Conservation (phyloP, 495 filamentous ascomycete species). For the Hypoxylon subgilvum region DNA sequence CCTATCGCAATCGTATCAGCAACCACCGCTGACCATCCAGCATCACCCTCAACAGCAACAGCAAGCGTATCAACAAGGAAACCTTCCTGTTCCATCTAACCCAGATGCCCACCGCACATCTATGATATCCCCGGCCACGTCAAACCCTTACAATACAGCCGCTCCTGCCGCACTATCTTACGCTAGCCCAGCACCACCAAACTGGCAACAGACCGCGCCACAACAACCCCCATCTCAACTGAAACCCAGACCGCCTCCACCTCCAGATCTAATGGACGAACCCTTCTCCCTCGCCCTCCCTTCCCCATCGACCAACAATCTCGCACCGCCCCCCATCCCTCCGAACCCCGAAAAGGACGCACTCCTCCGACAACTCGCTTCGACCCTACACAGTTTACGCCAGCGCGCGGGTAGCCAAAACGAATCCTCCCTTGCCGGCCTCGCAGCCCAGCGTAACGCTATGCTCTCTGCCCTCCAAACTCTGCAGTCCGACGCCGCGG, state of each 20-base stretch:
- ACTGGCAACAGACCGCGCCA: conserved; percentile 33
- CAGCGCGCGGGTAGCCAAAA: conserved; percentile 68
- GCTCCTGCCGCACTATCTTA: conserved; percentile 19
- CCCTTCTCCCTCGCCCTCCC: conserved; percentile 72
- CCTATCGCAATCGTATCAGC: conserved; percentile 28
- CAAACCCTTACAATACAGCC: conserved; percentile 28
- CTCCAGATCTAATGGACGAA: conserved; percentile 70
- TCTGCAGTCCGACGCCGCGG: conserved; percentile 72
- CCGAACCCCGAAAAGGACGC: conserved; percentile 97
- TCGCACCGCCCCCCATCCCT: conserved; percentile 79
- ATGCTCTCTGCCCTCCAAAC: conserved; percentile 69
- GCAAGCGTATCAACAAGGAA: conserved; percentile 35
- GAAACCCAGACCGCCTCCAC: conserved; percentile 58
- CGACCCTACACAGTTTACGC: conserved; percentile 68
- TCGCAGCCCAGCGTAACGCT: conserved; percentile 79
- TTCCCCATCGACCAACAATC: conserved; percentile 46
- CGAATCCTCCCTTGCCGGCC: conserved; percentile 70
- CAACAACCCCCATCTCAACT: conserved; percentile 39
- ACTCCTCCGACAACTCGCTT: conserved; percentile 77
- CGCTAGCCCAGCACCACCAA: conserved; percentile 24
- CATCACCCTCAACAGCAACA: conserved; percentile 46
- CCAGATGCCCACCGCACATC: conserved; percentile 40
- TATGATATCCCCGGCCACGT: conserved; percentile 36
- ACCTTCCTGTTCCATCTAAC: conserved; percentile 19
- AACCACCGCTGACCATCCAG: conserved; percentile 29